A percentile compares a stretch with the other conserved stretches of the same genome.
phyloP scores from a whole-genome alignment of 2,329 filamentous ascomycete species.

The Talaromyces sp. region DNA sequence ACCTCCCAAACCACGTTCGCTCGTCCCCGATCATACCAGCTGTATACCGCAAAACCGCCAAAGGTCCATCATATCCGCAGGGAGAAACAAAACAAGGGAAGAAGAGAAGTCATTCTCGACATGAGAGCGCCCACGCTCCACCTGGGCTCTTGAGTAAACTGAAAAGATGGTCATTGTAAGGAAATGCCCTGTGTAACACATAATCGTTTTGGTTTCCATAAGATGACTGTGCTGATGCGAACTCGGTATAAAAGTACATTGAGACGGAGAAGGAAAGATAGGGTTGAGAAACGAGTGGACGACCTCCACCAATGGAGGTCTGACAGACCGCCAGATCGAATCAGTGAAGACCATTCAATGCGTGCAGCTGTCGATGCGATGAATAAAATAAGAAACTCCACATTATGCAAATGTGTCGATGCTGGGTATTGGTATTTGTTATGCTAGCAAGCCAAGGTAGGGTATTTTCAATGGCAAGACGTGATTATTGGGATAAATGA shows the following conservation, averaged over 20 bases:
- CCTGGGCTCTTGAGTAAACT: constrained; percentile 4
- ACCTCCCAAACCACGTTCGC: constrained; percentile 1
- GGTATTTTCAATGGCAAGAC: constrained; percentile 17
- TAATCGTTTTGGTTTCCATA: constrained; percentile 2
- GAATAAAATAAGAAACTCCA: constrained; percentile 23
- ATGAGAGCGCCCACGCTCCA: constrained; percentile 5
- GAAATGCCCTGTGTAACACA: constrained; percentile 6
- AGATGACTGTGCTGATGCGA: constrained; percentile 15
- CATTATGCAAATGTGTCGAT: constrained; percentile 26
- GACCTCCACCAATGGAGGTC: constrained; percentile 13
- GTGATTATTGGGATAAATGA: constrained; percentile 12
- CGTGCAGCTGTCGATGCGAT: constrained; percentile 20
- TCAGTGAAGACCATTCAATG: constrained; percentile 1
- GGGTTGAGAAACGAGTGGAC: constrained; percentile 23
- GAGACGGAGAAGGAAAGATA: constrained; percentile 11
- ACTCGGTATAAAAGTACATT: constrained; percentile 25
- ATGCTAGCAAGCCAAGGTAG: constrained; percentile 10
- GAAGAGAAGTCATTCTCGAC: constrained; percentile 3
- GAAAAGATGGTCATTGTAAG: constrained; percentile 10
- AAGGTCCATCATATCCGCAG: not conserved
- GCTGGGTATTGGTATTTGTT: constrained; percentile 22
- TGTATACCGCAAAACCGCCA: constrained; percentile 9
- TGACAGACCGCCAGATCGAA: constrained; percentile 11
- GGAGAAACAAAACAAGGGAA: not conserved
- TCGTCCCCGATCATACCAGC: constrained; percentile 6